These are phyloP conservation scores for Trichocladium uniseriatum DNA, from an alignment of 495 filamentous ascomycete species.

Conservation along the genomic window DNA sequence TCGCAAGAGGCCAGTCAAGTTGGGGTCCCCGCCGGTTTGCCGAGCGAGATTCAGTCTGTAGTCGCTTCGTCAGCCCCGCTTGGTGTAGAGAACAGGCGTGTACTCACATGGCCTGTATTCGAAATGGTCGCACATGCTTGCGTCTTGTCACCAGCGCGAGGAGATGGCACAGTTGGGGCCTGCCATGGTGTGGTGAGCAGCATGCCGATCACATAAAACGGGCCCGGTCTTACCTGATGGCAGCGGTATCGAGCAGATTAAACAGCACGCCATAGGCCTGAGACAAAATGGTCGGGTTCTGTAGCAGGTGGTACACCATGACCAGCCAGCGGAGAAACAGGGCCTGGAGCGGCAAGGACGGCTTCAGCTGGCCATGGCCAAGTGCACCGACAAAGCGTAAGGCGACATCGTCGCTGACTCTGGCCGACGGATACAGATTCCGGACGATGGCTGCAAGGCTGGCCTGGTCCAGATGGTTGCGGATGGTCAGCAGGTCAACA, in stretches of 20 bases:
- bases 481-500: slow-evolving; percentile 55
- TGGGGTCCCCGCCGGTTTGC: slow-evolving; percentile 60
- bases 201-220: slow-evolving; percentile 13
- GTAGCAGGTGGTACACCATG: slow-evolving; percentile 64
- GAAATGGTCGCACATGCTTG: slow-evolving; percentile 78
- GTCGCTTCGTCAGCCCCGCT: slow-evolving; percentile 14
- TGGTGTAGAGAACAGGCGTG: background rate
- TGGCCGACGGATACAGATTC: slow-evolving; percentile 62
- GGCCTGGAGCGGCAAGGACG: slow-evolving; percentile 57
- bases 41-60: slow-evolving; percentile 50
- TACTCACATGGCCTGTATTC: slow-evolving; percentile 73
- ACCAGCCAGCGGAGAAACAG: slow-evolving; percentile 72
- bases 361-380: slow-evolving; percentile 70
- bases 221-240: slow-evolving; percentile 44
- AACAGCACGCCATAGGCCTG: slow-evolving; percentile 73
- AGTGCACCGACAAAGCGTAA: slow-evolving; percentile 63
- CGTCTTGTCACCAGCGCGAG: slow-evolving; percentile 72
- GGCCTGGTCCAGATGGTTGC: slow-evolving; percentile 66
- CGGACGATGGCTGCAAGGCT: slow-evolving; percentile 57
- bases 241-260: slow-evolving; percentile 74
- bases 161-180: slow-evolving; percentile 66
- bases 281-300: slow-evolving; percentile 54
- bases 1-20: slow-evolving; percentile 65
- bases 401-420: slow-evolving; percentile 51
- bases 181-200: slow-evolving; percentile 26